Evolutionary conservation across 768 basidiomycete genomes (phyloP), one percentile per base, ranked within the genome.

Genomic region (Tricholoma hemisulphureum): DNA sequence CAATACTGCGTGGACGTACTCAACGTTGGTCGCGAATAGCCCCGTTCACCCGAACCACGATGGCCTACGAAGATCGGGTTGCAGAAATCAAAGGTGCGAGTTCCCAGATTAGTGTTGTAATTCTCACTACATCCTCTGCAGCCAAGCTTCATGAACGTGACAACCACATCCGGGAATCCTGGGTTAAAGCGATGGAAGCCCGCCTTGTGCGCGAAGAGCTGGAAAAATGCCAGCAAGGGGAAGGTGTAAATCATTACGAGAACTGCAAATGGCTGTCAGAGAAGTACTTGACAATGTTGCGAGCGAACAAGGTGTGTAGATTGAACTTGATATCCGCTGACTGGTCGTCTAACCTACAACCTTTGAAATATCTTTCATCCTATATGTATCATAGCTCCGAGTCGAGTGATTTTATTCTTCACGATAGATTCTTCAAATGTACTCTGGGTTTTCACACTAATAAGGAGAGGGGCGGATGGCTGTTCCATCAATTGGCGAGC

Each of bases 151-250:
- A 83, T 64, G 82, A 81, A 63, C 88, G 91, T 37, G 93, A 96
- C 60, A 75, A 83, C 46, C 77, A 83, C 72, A 78, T 98, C 68
- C 86, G 91, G 52, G 95, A 98, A 76, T 91, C 91, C 51, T 98
- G 95, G 95, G 83, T 97, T 29, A 88, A 87, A 64, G 88, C 91
- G 20, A 96, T 98, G 94, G 95, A 97, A 73, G 85, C 86, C 29
- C 86, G 91, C 49, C 79, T 98, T 58, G 93, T 97, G 48, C 86
- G 86, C 59, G 89, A 92, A 57, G 91, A 95, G 71, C 83, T 98
- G 55, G 80, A 84, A 57, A 94, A 92, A 73, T 98, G 95, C 77
- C 92, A 95, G 67, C 81, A 83, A 65, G 80, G 83, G 6, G 95
- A 98, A 77, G 94, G 95, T 29, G 91, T 95, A 35, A 97, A 98